Conservation (phyloP, 805 yeast species). For the Cyberlindnera maclurae region DNA sequence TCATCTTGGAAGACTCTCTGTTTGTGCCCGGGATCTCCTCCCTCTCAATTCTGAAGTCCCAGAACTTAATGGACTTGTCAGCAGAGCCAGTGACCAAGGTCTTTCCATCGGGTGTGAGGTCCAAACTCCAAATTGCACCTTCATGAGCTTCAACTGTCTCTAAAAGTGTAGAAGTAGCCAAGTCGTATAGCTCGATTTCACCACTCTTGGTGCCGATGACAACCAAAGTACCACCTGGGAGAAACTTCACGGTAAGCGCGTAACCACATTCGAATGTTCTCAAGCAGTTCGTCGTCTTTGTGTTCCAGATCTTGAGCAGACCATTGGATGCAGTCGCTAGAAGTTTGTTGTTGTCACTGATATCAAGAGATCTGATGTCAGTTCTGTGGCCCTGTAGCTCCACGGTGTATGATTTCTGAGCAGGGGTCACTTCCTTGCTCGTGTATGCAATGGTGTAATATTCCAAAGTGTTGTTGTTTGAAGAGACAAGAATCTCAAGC, state of each 20-base stretch:
- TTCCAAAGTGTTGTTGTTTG: slow-evolving; percentile 71
- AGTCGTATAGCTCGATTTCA: slow-evolving; percentile 73
- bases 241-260: slow-evolving; percentile 68
- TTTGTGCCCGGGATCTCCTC: slow-evolving; percentile 66
- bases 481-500: slow-evolving; percentile 55
- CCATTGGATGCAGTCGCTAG: slow-evolving; percentile 91
- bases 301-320: slow-evolving; percentile 81
- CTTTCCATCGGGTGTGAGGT: slow-evolving; percentile 79
- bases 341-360: slow-evolving; percentile 73
- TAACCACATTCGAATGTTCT: slow-evolving; percentile 88
- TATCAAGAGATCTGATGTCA: slow-evolving; percentile 77
- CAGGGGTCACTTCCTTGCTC: slow-evolving; percentile 40
- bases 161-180: slow-evolving; percentile 71
- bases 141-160: slow-evolving; percentile 73
- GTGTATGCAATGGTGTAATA: slow-evolving; percentile 58
- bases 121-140: slow-evolving; percentile 86
- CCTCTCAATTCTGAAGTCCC: slow-evolving; percentile 71
- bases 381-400: slow-evolving; percentile 85
- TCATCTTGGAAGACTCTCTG: slow-evolving; percentile 43
- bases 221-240: slow-evolving; percentile 88
- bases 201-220: slow-evolving; percentile 89
- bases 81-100: slow-evolving; percentile 88
- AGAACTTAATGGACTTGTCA: slow-evolving; percentile 82
- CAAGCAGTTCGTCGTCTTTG: slow-evolving; percentile 63
- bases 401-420: slow-evolving; percentile 47